Evolutionary conservation across 1,139 yeast species (phyloP).

Genomic region (Magnusiomyces suaveolens): DNA sequence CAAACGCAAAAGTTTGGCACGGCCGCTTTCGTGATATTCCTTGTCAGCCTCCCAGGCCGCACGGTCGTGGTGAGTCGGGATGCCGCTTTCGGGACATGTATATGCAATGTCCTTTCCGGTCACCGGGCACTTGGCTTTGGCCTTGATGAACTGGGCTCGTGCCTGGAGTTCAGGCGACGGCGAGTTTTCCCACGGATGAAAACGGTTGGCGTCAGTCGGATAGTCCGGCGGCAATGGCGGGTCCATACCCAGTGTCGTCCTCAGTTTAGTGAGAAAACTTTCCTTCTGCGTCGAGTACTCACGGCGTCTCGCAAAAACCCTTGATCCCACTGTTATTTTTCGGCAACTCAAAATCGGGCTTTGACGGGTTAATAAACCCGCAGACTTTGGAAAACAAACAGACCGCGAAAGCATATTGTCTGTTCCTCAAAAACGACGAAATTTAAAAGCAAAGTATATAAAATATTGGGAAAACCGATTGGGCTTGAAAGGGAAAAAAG

Average conservation of each 20-base stretch:
- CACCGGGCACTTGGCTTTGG: conserved; percentile 85
- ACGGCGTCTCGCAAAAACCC: background rate
- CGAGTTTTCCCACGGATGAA: conserved; percentile 83
- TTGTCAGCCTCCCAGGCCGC: conserved; percentile 82
- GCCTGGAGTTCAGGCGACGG: conserved; percentile 82
- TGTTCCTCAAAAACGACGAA: too few relatives aligned
- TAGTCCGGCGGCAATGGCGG: conserved; percentile 53
- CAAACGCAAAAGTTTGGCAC: conserved; percentile 58
- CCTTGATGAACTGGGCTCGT: conserved; percentile 83
- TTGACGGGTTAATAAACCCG: too few relatives aligned
- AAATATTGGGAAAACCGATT: too few relatives aligned
- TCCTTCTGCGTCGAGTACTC: conserved; percentile 6
- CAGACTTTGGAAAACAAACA: too few relatives aligned
- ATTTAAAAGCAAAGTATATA: too few relatives aligned
- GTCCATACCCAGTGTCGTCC: conserved; percentile 52
- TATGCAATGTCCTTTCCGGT: conserved; percentile 69
- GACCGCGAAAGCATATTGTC: background rate
- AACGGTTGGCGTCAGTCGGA: conserved; percentile 58
- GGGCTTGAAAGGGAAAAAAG: too few relatives aligned
- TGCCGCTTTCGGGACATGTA: conserved; percentile 89
- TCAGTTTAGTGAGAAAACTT: conserved; percentile 33
- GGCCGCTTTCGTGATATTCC: conserved; percentile 61
- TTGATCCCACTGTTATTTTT: background rate
- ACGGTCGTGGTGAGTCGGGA: conserved; percentile 86
- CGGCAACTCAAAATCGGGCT: background rate